These are phyloP conservation scores for Yamadazyma philogaea DNA, from an alignment of 805 yeast species.

Conservation along the genomic window DNA sequence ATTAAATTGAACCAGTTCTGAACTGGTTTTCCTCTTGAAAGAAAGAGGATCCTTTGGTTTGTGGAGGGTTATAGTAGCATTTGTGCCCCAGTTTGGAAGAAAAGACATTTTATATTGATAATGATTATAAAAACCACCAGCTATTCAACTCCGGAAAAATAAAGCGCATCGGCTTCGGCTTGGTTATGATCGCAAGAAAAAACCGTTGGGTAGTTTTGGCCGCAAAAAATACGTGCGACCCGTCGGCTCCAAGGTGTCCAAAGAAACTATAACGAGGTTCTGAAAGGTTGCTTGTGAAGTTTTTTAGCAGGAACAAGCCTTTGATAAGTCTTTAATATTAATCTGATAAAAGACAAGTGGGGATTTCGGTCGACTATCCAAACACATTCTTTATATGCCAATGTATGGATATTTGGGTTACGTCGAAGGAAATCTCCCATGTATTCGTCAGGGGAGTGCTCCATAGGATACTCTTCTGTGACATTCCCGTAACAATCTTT, in stretches of 20 bases:
- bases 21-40: conserved; percentile 3
- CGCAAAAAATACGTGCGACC: neutral
- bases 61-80: conserved; percentile 28
- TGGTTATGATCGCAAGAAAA: too few relatives aligned
- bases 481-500: neutral
- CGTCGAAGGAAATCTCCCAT: neutral
- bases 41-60: conserved; percentile 15
- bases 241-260: neutral
- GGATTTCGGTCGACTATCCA: neutral
- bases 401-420: neutral
- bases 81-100: conserved; percentile 36
- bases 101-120: neutral
- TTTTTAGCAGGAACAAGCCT: neutral
- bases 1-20: neutral
- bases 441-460: neutral
- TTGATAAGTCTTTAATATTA: too few relatives aligned
- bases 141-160: too few relatives aligned
- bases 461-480: neutral
- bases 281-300: too few relatives aligned
- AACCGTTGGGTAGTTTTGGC: neutral
- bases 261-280: neutral
- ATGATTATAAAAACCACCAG: neutral
- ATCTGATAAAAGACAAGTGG: neutral
- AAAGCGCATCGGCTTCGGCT: too few relatives aligned
- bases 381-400: neutral